phyloP scores from a whole-genome alignment of 306 rosid species.

The Sesbania bispinosa region DNA sequence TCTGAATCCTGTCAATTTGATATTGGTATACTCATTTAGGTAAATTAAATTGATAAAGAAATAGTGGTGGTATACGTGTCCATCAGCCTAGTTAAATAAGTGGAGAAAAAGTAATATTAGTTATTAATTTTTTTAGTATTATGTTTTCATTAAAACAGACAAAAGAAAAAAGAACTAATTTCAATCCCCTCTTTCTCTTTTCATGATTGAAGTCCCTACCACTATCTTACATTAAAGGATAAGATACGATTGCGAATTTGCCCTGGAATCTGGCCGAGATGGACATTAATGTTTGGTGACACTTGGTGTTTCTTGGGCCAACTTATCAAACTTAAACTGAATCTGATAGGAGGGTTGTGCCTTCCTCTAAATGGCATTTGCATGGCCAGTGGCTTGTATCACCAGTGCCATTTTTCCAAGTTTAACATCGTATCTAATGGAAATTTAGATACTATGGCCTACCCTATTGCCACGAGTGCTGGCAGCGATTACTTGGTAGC shows the following conservation, averaged over 20 bases:
- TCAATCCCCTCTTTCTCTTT: background rate
- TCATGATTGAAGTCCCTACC: conserved; percentile 21
- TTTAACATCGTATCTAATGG: background rate
- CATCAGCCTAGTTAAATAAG: background rate
- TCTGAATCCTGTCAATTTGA: background rate
- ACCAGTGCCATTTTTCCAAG: background rate
- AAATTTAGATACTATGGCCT: background rate
- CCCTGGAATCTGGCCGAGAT: background rate
- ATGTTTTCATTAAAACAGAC: too few relatives aligned
- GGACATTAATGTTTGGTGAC: conserved; percentile 18
- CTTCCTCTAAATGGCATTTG: background rate
- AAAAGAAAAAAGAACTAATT: too few relatives aligned
- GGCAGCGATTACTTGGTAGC: conserved; percentile 10
- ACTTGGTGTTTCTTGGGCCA: conserved; percentile 16
- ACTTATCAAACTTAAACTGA: background rate
- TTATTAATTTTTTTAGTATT: too few relatives aligned
- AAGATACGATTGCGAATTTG: background rate
- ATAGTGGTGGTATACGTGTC: conserved; percentile 12
- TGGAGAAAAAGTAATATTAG: too few relatives aligned
- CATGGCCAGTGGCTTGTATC: conserved; percentile 8
- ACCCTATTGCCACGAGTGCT: conserved; percentile 4
- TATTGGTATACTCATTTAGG: background rate
- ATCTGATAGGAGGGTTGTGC: conserved; percentile 14
- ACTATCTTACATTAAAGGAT: conserved; percentile 2
- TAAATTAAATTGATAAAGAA: background rate